Evolutionary conservation across 176 grass and related monocot species (phyloP), one percentile per base, ranked within the genome.

Genomic region (Musa beccarii): DNA sequence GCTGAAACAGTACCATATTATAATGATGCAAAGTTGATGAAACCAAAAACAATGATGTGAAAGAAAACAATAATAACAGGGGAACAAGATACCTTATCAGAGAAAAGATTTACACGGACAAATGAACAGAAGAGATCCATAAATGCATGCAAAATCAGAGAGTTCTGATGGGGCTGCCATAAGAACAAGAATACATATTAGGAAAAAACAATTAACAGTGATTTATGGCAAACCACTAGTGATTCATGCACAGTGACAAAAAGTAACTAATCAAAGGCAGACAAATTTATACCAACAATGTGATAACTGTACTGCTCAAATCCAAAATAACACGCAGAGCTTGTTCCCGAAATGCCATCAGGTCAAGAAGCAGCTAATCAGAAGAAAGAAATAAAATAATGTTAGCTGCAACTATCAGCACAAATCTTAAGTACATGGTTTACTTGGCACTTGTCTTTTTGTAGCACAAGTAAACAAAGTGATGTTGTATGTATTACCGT

Each of bases 261-360:
- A 51, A 13, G 12, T 74, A 68, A 51, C 2, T 78, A 69, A 43
- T 52, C 17, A 54, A 73, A 11, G 73, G 62, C 55, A 34, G 5
- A 49, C 9, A 75, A 51, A 63, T 54, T 57, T 80, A 82, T 86
- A 98, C 94, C 90, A 98, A 72, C 62, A 98, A 91, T 67, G 94
- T 98, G 83, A 98, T 98, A 75, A 98, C 94, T 11, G 94, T 98
- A 73, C 94, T 98, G 85, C 94, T 98, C 82, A 98, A 79, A 73
- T 98, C 94, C 84, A 98, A 89, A 87, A 93, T 91, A 59, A 98
- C 86, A 25, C 90, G 90, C 59, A 93, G 73, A 64, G 88, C 90
- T 93, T 98, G 94, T 82, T 98, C 94, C 51, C 88, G 90, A 82
- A 98, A 98, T 63, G 91, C 94, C 90, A 98, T 88, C 85, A 98